Percentiles rank a stretch among this genome's conserved stretches.
These are phyloP conservation scores for Pogostemon cablin DNA, from an alignment of 257 asterid genomes.

Conservation along the genomic window DNA sequence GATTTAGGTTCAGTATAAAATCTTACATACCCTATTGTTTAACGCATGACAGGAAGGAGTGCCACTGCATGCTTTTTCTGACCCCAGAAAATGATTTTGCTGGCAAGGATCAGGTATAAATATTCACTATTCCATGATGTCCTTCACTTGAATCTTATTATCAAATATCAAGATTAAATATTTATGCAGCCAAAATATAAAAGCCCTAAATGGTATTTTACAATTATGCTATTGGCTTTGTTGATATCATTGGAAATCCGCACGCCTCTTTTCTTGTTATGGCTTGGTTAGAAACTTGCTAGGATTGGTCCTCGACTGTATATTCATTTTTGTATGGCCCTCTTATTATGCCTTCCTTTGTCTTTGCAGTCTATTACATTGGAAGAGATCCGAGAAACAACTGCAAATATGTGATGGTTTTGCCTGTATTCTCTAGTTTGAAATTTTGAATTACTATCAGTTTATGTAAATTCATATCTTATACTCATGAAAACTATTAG, in stretches of 20 bases:
- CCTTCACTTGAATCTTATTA: background rate
- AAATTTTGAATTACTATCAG: background rate
- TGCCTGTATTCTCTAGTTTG: constrained; percentile 26
- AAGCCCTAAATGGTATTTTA: background rate
- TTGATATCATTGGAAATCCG: background rate
- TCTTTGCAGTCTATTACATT: constrained; percentile 53
- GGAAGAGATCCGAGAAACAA: constrained; percentile 80
- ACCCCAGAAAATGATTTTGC: constrained; percentile 92
- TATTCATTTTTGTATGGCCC: background rate
- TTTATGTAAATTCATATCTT: constrained; percentile 31
- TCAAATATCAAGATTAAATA: background rate
- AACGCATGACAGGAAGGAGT: constrained; percentile 72
- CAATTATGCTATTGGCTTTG: constrained; percentile 14
- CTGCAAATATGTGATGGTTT: constrained; percentile 60
- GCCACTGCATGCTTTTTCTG: constrained; percentile 97
- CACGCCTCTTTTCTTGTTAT: background rate
- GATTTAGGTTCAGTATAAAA: background rate
- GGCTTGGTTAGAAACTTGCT: too few species aligned
- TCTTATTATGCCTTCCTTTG: constrained; percentile 27
- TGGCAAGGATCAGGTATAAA: constrained; percentile 82
- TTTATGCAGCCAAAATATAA: background rate
- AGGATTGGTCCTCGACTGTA: too few species aligned
- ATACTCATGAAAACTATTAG: constrained; percentile 12
- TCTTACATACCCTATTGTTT: constrained; percentile 19
- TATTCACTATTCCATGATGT: background rate